Percentiles rank a stretch among this genome's conserved stretches.
phyloP scores from a whole-genome alignment of 345 rosid species.

The Viola odorata region DNA sequence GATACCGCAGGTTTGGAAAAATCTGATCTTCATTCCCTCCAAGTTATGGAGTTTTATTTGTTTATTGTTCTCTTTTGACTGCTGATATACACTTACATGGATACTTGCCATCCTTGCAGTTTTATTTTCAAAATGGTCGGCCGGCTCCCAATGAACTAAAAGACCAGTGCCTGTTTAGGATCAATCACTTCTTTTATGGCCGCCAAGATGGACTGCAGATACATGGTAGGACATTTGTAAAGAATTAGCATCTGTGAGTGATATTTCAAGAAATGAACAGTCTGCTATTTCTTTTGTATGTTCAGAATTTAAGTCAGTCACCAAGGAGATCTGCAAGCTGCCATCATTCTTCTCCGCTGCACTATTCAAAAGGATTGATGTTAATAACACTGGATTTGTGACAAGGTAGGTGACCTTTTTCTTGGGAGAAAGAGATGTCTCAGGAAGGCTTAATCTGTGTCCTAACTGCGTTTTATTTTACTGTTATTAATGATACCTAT shows the following conservation, averaged over 20 bases:
- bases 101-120: constrained; percentile 44
- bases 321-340: constrained; percentile 87
- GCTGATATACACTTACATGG: background rate
- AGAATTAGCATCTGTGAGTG: background rate
- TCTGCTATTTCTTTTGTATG: constrained; percentile 19
- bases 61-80: background rate
- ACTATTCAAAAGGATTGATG: constrained; percentile 75
- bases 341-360: constrained; percentile 76
- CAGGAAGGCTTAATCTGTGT: background rate
- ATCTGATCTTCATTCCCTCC: background rate
- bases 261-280: constrained; percentile 7
- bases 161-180: constrained; percentile 62
- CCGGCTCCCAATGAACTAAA: constrained; percentile 79
- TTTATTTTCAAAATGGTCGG: constrained; percentile 87
- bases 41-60: background rate
- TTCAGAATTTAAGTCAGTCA: constrained; percentile 73
- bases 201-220: constrained; percentile 66
- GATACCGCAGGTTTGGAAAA: constrained; percentile 80
- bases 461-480: background rate
- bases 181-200: constrained; percentile 66
- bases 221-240: constrained; percentile 41
- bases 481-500: background rate
- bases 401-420: constrained; percentile 50
- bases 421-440: background rate
- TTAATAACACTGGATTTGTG: constrained; percentile 47